Evolutionary conservation across 2,329 filamentous ascomycete species (phyloP).

Genomic region (Xylariomycetidae sp.): DNA sequence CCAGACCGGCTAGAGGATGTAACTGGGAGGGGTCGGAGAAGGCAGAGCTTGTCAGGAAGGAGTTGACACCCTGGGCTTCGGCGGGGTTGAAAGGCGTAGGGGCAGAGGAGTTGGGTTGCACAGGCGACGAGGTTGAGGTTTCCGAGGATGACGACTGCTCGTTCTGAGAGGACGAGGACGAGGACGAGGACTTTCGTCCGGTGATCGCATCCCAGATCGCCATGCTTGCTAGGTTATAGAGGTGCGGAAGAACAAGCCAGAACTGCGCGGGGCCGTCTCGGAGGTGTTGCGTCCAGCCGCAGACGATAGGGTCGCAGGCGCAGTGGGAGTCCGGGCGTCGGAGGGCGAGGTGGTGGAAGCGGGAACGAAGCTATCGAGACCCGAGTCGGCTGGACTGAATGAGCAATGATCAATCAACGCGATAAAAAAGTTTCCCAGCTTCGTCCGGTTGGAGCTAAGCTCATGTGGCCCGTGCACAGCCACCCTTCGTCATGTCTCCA

Average conservation of each 20-base stretch:
- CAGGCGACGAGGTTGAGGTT: slow-evolving; percentile 41
- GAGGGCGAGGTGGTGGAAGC: too few species aligned
- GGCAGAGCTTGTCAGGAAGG: slow-evolving; percentile 71
- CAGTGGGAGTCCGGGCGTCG: too few species aligned
- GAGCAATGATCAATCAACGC: too few species aligned
- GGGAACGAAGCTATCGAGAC: too few species aligned
- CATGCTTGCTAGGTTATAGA: slow-evolving; percentile 37
- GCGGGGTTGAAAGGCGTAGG: slow-evolving; percentile 62
- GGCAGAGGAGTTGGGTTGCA: slow-evolving; percentile 45
- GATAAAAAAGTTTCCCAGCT: slow-evolving; percentile 16
- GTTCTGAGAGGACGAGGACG: slow-evolving; percentile 26
- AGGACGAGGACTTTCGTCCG: slow-evolving; percentile 46
- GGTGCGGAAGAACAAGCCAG: neutral
- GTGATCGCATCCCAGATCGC: slow-evolving; percentile 57
- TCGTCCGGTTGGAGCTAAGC: slow-evolving; percentile 1
- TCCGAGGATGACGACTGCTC: slow-evolving; percentile 30
- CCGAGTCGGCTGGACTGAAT: too few species aligned
- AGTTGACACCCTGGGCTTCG: slow-evolving; percentile 72
- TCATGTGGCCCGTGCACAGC: slow-evolving; percentile 9
- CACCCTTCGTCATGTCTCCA: neutral
- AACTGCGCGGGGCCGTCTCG: neutral
- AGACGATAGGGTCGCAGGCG: too few species aligned
- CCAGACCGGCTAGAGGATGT: slow-evolving; percentile 88
- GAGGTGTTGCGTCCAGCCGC: neutral
- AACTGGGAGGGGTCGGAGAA: slow-evolving; percentile 83